Evolutionary conservation across 805 yeast species (phyloP), one percentile per base, ranked within the genome.

Genomic region (Starmerella asiatica): DNA sequence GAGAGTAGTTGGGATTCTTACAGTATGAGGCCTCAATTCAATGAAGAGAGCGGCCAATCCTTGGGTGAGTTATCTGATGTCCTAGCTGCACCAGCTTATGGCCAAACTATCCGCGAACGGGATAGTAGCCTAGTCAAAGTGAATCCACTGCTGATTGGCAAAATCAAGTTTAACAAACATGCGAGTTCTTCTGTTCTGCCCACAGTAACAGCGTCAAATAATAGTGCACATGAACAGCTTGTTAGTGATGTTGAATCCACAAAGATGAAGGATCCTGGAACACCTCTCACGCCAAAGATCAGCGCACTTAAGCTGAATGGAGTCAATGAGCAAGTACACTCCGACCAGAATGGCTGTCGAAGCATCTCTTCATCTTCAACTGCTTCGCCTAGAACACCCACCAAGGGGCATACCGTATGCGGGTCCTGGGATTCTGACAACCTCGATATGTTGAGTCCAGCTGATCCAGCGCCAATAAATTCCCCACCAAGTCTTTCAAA

Each of bases 401-500:
- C 7, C 26, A 7, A 11, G 9, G n/a, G n/a, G n/a, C n/a, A n/a
- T n/a, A n/a, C n/a, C n/a, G n/a, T n/a, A n/a, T n/a, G n/a, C n/a
- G n/a, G n/a, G n/a, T n/a, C n/a, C n/a, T n/a, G n/a, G n/a, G n/a
- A n/a, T n/a, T n/a, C n/a, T n/a, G n/a, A n/a, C n/a, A 23, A 23
- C 11, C 9, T 11, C 11, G 26, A 23, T 23, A 23, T 23, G 7
- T 23, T 23, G 11, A n/a, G n/a, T n/a, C 20, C 23, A 18, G n/a
- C 29, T 32, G 16, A 28, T 26, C 27, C 30, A 20, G 31, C 11
- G 15, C 18, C 32, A 21, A 9, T 32, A 21, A 20, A 16, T 32
- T 31, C 38, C 21, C 47, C 42, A 26, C 43, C 40, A n/a, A 42
- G 44, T 23, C 36, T 44, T 29, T 28, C 35, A 14, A 16, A 29